phyloP scores from a whole-genome alignment of 2,329 filamentous ascomycete species.

The Allantophomopsis cytisporea region DNA sequence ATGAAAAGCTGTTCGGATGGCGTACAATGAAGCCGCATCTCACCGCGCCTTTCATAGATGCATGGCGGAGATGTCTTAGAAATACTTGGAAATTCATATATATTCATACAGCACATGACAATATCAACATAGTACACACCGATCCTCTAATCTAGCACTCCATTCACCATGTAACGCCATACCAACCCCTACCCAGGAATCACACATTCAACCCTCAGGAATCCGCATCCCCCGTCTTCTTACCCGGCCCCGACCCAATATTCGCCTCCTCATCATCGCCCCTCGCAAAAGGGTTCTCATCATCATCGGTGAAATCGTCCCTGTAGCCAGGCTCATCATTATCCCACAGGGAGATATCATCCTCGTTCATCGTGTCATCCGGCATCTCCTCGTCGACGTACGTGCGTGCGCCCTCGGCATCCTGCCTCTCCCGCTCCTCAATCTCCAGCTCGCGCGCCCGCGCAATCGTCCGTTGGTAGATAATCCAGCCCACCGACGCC shows the following conservation, averaged over 20 bases:
- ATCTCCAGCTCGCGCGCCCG: conserved; percentile 41
- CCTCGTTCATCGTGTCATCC: conserved; percentile 12
- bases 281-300: conserved; percentile 10
- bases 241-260: background rate
- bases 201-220: too few species aligned
- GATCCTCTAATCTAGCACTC: too few species aligned
- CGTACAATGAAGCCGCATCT: too few species aligned
- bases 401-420: conserved; percentile 4
- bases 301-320: conserved; percentile 16
- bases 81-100: too few species aligned
- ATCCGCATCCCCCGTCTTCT: too few species aligned
- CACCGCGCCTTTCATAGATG: too few species aligned
- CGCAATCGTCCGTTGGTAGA: conserved; percentile 62
- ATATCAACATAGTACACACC: too few species aligned
- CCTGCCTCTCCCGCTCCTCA: conserved; percentile 8
- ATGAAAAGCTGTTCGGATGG: too few species aligned
- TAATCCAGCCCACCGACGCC: conserved; percentile 64
- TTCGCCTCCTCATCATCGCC: conserved; percentile 5
- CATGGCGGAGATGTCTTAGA: too few species aligned
- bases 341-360: conserved; percentile 20
- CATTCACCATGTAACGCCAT: too few species aligned
- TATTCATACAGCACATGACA: too few species aligned
- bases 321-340: conserved; percentile 12
- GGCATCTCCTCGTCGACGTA: conserved; percentile 10
- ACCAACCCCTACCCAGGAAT: too few species aligned